Conservation (phyloP, 768 basidiomycete species). For the Melanogaster broomeanus region DNA sequence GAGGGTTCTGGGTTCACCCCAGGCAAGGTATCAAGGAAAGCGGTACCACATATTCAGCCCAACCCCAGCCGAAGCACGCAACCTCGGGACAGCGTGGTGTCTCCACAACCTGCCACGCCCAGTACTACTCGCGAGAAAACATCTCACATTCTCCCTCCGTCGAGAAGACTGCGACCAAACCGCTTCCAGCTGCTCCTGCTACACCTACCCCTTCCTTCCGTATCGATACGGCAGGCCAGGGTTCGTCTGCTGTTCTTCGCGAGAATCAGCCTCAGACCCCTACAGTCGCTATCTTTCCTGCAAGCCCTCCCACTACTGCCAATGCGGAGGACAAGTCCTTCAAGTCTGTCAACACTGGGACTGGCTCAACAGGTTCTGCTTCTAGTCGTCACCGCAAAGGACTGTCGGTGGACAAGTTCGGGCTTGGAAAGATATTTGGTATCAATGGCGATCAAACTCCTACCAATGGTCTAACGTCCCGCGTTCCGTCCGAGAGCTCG, state of each 20-base stretch:
- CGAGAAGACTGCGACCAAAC: slow-evolving; percentile 21
- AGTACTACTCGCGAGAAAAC: slow-evolving; percentile 18
- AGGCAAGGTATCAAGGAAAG: slow-evolving; percentile 20
- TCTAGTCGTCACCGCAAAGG: slow-evolving; percentile 63
- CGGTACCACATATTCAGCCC: slow-evolving; percentile 7
- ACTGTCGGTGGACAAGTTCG: slow-evolving; percentile 78
- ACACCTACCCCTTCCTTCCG: slow-evolving; percentile 17
- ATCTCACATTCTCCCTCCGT: slow-evolving; percentile 10
- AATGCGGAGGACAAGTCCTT: slow-evolving; percentile 28
- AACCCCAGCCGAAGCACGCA: slow-evolving; percentile 14
- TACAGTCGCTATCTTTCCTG: slow-evolving; percentile 40
- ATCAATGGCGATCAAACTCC: slow-evolving; percentile 36
- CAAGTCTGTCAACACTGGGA: slow-evolving; percentile 28
- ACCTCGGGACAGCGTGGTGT: slow-evolving; percentile 18
- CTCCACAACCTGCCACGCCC: slow-evolving; percentile 9
- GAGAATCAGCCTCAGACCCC: slow-evolving; percentile 31
- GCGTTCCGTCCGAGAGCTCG: slow-evolving; percentile 46
- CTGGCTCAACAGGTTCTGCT: slow-evolving; percentile 39
- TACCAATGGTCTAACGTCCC: slow-evolving; percentile 37
- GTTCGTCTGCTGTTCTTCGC: slow-evolving; percentile 27
- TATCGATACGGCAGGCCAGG: slow-evolving; percentile 21
- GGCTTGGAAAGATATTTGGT: slow-evolving; percentile 74
- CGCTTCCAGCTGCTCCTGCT: slow-evolving; percentile 30
- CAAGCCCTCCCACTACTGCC: slow-evolving; percentile 40
- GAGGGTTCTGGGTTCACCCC: slow-evolving; percentile 19